These are phyloP conservation scores for Mucor piriformis DNA, from an alignment of 371 early-diverging fungal genomes.

Conservation along the genomic window DNA sequence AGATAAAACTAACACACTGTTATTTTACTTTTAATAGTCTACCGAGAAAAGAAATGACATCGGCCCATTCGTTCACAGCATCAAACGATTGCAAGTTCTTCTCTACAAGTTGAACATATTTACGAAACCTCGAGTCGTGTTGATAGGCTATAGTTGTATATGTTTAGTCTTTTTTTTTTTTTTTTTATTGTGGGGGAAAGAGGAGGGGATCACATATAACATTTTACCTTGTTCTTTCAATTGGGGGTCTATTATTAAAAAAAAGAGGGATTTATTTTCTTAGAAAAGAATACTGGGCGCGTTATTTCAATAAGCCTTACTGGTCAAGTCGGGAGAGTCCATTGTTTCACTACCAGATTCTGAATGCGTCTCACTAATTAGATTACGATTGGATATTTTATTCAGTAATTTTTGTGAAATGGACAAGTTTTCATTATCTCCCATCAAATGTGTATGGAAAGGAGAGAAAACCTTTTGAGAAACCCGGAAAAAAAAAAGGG, in stretches of 20 bases:
- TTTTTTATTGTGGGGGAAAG: constrained; percentile 7
- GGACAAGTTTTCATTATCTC: constrained; percentile 33
- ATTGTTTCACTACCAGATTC: constrained; percentile 13
- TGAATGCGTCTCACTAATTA: constrained; percentile 14
- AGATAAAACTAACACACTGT: background rate
- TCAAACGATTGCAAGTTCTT: constrained; percentile 89
- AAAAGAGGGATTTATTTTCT: background rate
- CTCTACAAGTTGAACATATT: constrained; percentile 83
- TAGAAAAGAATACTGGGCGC: background rate
- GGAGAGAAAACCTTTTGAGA: too few relatives aligned
- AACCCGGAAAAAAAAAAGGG: too few relatives aligned
- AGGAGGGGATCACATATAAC: background rate
- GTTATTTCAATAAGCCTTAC: too few relatives aligned
- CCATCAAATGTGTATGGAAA: constrained; percentile 5
- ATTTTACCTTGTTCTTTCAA: background rate
- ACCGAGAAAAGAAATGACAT: constrained; percentile 90
- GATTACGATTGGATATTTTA: constrained; percentile 28
- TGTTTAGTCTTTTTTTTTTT: background rate
- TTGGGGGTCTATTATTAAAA: background rate
- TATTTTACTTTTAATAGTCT: constrained; percentile 74
- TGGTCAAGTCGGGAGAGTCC: constrained; percentile 25
- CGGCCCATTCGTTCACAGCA: constrained; percentile 94
- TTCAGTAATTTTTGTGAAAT: constrained; percentile 34
- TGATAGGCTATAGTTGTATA: constrained; percentile 18
- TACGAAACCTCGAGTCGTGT: constrained; percentile 77